Evolutionary conservation across 23 red algal genomes (phyloP).

Genomic region (Gracilaria vermiculophylla): DNA sequence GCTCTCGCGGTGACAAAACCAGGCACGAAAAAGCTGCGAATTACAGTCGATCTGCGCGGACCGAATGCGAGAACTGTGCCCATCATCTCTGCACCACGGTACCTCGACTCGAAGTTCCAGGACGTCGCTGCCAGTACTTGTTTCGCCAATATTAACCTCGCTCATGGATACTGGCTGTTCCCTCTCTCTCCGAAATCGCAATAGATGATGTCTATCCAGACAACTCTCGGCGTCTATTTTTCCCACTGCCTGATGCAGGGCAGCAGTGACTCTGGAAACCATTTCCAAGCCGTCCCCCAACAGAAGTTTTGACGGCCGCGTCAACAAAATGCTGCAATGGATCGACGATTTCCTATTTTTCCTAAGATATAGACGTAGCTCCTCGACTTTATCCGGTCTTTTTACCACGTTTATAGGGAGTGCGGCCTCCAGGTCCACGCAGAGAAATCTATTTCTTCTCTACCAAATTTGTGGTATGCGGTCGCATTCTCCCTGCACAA

Average conservation of each 20-base stretch:
- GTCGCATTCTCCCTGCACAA: background rate
- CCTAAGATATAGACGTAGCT: background rate
- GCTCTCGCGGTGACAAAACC: constrained; percentile 37
- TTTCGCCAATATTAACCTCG: too few species aligned
- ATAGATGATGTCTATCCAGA: constrained; percentile 19
- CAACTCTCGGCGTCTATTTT: constrained; percentile 12
- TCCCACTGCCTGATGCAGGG: background rate
- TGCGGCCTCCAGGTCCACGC: background rate
- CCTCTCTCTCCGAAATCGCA: background rate
- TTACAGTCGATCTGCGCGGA: background rate
- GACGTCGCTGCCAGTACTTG: too few species aligned
- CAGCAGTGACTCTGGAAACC: constrained; percentile 15
- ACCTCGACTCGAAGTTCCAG: too few species aligned
- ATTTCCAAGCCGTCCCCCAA: constrained; percentile 39
- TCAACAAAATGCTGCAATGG: constrained; percentile 28
- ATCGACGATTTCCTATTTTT: constrained; percentile 17
- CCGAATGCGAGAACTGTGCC: constrained; percentile 21
- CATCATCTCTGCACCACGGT: background rate
- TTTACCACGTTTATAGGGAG: background rate
- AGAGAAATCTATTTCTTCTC: constrained; percentile 7
- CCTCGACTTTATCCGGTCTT: background rate
- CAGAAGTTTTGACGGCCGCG: constrained; percentile 12
- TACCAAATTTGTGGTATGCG: constrained; percentile 15
- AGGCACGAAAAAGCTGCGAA: background rate
- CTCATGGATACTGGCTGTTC: too few species aligned